Conservation (phyloP, 768 basidiomycete genomes). For the Termitomyces sp. region DNA sequence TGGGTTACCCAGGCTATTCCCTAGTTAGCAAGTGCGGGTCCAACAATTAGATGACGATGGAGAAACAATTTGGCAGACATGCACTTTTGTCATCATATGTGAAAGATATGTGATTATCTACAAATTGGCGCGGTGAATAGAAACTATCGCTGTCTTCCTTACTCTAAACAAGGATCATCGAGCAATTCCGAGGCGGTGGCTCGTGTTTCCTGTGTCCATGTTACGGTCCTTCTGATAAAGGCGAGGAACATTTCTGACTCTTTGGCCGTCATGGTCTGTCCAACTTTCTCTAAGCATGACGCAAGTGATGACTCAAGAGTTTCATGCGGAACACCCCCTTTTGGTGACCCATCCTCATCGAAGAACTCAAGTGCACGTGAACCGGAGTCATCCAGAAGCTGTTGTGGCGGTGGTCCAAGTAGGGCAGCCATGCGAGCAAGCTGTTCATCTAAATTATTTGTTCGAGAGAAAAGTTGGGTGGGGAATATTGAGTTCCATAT, state of each 20-base stretch:
- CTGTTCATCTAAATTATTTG: background rate
- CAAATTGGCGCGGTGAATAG: no score
- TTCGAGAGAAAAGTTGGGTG: no score
- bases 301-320: background rate
- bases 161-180: background rate
- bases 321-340: background rate
- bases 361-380: background rate
- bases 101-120: no score
- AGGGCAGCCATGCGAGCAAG: background rate
- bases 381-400: background rate
- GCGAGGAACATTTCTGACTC: constrained; percentile 2
- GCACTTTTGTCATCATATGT: no score
- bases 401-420: background rate
- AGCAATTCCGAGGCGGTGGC: background rate
- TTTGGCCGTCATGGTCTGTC: background rate
- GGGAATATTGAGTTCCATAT: no score
- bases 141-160: no score
- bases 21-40: no score
- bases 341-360: background rate
- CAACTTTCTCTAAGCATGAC: background rate
- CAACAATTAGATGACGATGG: no score
- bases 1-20: no score
- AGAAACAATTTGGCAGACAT: no score
- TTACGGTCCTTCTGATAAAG: background rate
- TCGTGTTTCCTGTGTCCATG: constrained; percentile 1